Evolutionary conservation across 495 filamentous ascomycete genomes (phyloP).

Genomic region (Trichoderma virens): DNA sequence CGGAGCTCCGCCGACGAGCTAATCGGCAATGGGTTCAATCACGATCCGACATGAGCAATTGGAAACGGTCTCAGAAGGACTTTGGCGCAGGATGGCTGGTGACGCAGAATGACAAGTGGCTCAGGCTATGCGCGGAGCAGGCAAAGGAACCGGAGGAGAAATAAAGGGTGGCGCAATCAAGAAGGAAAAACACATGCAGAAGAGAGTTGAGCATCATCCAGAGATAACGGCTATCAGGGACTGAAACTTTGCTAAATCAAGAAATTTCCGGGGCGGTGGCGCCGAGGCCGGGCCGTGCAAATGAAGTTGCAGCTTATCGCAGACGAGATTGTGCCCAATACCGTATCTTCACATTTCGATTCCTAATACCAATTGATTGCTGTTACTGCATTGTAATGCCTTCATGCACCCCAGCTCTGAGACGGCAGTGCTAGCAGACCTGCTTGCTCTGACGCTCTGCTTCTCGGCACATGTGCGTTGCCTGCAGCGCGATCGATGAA

Average conservation of each 20-base stretch:
- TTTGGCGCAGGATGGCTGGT: background rate
- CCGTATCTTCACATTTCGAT: background rate
- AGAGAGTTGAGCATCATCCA: background rate
- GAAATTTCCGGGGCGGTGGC: constrained; percentile 4
- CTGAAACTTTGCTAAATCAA: background rate
- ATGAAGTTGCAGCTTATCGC: background rate
- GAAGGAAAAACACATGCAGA: background rate
- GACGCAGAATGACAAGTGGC: background rate
- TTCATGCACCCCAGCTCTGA: background rate
- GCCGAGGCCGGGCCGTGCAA: background rate
- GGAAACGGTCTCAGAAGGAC: background rate
- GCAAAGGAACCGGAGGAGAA: background rate
- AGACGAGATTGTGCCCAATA: too few relatives aligned
- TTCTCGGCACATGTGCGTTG: background rate
- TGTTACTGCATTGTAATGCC: background rate
- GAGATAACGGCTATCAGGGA: constrained; percentile 4
- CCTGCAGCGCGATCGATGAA: background rate
- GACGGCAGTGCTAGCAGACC: too few relatives aligned
- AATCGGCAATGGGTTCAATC: background rate
- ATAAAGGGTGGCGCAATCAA: background rate
- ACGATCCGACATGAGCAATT: background rate
- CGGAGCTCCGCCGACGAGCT: constrained; percentile 1
- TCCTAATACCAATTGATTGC: background rate
- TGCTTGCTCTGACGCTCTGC: too few relatives aligned
- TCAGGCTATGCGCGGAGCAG: background rate